Evolutionary conservation across 2,329 filamentous ascomycete genomes (phyloP), one percentile per base, ranked within the genome.

Genomic region (Clonostachys rosea): DNA sequence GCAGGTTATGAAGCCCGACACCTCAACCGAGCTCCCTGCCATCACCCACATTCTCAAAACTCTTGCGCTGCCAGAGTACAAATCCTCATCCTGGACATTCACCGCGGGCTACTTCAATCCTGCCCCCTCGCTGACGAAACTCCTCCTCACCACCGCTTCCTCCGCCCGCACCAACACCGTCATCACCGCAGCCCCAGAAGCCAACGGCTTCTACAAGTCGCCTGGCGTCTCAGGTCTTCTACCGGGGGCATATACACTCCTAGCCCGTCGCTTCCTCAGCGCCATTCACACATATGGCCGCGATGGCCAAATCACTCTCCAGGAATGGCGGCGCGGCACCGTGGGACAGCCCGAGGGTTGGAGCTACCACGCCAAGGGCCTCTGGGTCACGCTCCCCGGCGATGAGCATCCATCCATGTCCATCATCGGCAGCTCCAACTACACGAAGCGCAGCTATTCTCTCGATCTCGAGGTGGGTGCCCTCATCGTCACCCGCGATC

Each of bases 101-200:
- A 97, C 94, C 1, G 94, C 94, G 0, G 94, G 94, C 45, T 99
- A 99, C 70, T 99, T 99, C 73, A 99, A 99, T 70, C 95, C 95
- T 47, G 91, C 91, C 7, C 87, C 91, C 0, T 83, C 85, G 5
- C 80, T 97, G 17, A 91, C 89, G 3, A 80, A 84, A 37, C 79
- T 96, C 1, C 75, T 99, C 0, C 82, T 99, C 34, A 74, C 78
- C 7, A 91, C 89, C 1, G 79, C 83, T 2, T 87, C 47, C 42
- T 17, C 46, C 12, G 8, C 14, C 11, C 67, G 70, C 2, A 76
- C 75, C 40, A 94, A 90, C 50, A 91, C 87, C 0, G 88, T 99
- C 18, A 86, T 99, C 47, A 96, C 94, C 0, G 94, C 94, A 3
- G 91, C 90, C 1, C 94, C 92, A 0, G 85, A 89, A 67, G 94